Percentiles rank a stretch among this genome's conserved stretches.
Conservation (phyloP, 2,329 filamentous ascomycete species). For the Cladosporium sp. region DNA sequence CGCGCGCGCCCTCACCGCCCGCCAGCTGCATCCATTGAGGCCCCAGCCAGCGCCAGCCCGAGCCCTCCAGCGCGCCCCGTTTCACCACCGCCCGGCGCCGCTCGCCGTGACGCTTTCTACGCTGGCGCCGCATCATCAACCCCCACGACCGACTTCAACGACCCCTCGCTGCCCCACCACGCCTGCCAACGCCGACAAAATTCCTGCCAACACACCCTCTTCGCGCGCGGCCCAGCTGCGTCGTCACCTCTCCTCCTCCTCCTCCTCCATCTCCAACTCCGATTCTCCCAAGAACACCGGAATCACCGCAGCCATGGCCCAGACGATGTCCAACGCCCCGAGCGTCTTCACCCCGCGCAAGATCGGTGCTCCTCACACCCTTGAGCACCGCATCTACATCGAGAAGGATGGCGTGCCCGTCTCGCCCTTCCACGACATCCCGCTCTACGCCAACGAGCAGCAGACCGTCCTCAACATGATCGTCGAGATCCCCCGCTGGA, state of each 20-base stretch:
- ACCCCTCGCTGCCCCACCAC: constrained; percentile 20
- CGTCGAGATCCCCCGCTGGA: constrained; percentile 99
- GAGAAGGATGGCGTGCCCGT: constrained; percentile 93
- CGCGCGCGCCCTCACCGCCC: constrained; percentile 7
- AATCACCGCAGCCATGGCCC: constrained; percentile 12
- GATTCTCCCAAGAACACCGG: constrained; percentile 5
- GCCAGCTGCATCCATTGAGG: constrained; percentile 8
- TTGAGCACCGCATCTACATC: constrained; percentile 95
- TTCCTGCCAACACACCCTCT: constrained; percentile 14
- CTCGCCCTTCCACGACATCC: constrained; percentile 97
- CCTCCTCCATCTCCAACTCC: constrained; percentile 13
- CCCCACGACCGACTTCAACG: constrained; percentile 12
- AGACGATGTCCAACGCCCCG: constrained; percentile 41
- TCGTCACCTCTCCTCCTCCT: constrained; percentile 20
- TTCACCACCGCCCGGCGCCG: constrained; percentile 7
- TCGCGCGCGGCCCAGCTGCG: constrained; percentile 20
- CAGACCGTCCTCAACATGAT: constrained; percentile 98
- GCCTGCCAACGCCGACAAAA: constrained; percentile 21
- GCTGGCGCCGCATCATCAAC: constrained; percentile 10
- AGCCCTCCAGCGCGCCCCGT: background rate
- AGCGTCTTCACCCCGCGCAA: constrained; percentile 70
- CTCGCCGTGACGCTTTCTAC: constrained; percentile 11
- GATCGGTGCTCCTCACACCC: constrained; percentile 81
- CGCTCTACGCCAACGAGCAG: constrained; percentile 93
- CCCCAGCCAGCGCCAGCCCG: background rate